Evolutionary conservation across 2,329 filamentous ascomycete species (phyloP).

Genomic region (Penicillium corylophilum): DNA sequence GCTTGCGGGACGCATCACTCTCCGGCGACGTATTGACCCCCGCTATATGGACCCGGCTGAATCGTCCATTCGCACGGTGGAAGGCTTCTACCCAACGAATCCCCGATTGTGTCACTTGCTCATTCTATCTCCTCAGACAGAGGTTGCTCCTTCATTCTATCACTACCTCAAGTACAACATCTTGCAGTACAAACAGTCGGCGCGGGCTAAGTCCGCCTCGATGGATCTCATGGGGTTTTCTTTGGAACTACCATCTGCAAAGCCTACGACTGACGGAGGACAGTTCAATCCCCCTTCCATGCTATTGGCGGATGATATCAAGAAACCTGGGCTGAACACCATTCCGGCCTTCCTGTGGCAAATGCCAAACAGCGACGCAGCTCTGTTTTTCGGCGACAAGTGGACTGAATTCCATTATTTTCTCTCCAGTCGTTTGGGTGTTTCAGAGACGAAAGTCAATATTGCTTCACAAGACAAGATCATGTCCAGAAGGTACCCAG

Average conservation of each 20-base stretch:
- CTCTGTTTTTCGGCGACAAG: constrained; percentile 77
- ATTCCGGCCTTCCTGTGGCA: constrained; percentile 76
- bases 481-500: constrained; percentile 67
- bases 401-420: constrained; percentile 87
- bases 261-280: constrained; percentile 57
- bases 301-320: background rate
- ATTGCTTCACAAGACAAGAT: constrained; percentile 46
- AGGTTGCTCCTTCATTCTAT: constrained; percentile 78
- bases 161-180: constrained; percentile 80
- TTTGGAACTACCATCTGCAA: constrained; percentile 65
- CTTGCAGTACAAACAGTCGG: constrained; percentile 74
- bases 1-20: constrained; percentile 54
- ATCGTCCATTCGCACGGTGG: constrained; percentile 72
- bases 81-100: constrained; percentile 79
- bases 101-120: constrained; percentile 70
- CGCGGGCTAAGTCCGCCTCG: constrained; percentile 42
- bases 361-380: constrained; percentile 76
- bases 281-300: constrained; percentile 52
- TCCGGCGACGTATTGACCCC: constrained; percentile 71
- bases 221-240: constrained; percentile 73
- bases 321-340: constrained; percentile 26
- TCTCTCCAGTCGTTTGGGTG: constrained; percentile 61
- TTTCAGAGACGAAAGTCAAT: constrained; percentile 24
- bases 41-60: constrained; percentile 64
- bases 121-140: constrained; percentile 76